These are phyloP conservation scores for Tetratostichococcus sp. DNA, from an alignment of 139 green algal genomes.

Conservation along the genomic window DNA sequence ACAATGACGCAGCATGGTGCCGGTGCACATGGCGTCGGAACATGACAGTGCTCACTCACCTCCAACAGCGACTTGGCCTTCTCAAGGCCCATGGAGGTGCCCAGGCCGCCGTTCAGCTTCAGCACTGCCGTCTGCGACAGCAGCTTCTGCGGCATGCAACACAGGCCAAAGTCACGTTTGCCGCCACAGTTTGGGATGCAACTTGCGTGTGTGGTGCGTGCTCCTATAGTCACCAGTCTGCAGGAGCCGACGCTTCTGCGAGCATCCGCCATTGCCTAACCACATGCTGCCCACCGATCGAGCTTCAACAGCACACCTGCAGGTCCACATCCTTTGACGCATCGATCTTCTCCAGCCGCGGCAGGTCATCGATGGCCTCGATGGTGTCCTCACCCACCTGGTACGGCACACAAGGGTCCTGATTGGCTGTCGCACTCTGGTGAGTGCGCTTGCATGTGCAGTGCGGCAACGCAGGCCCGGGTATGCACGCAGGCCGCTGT, in stretches of 20 bases:
- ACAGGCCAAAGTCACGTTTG: not conserved
- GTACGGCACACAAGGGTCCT: not conserved
- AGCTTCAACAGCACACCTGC: slow-evolving; percentile 31
- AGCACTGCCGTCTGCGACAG: slow-evolving; percentile 78
- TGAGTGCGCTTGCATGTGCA: too few relatives aligned
- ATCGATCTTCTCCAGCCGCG: slow-evolving; percentile 45
- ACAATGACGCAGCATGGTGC: too few relatives aligned
- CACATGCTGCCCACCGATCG: too few relatives aligned
- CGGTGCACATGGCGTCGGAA: too few relatives aligned
- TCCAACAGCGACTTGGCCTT: slow-evolving; percentile 87
- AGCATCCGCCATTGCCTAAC: too few relatives aligned
- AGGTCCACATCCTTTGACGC: slow-evolving; percentile 15
- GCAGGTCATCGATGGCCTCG: slow-evolving; percentile 58
- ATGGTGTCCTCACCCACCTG: slow-evolving; percentile 76
- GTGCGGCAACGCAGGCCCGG: too few relatives aligned
- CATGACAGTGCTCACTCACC: slow-evolving; percentile 18
- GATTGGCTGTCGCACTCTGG: too few relatives aligned
- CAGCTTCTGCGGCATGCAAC: slow-evolving; percentile 32
- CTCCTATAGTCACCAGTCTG: too few relatives aligned
- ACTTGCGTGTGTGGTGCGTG: too few relatives aligned
- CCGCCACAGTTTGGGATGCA: not conserved
- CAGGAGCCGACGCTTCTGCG: too few relatives aligned
- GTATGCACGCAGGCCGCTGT: too few relatives aligned
- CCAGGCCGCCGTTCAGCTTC: slow-evolving; percentile 90
- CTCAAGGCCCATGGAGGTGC: slow-evolving; percentile 89